Conservation (phyloP, 2,329 filamentous ascomycete genomes). For the Talaromyces sp. region DNA sequence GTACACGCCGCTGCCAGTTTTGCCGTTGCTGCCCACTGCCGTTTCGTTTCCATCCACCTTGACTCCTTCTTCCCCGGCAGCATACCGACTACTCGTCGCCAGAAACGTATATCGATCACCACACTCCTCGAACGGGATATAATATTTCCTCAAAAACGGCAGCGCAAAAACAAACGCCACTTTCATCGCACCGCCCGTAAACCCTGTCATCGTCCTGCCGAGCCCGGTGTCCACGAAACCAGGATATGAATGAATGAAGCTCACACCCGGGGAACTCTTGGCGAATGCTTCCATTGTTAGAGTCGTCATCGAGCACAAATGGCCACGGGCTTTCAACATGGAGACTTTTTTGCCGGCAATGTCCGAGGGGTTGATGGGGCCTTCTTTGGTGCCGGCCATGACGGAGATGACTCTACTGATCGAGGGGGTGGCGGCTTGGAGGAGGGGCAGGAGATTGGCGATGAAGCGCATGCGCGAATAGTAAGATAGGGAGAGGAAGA, state of each 20-base stretch:
- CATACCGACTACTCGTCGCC: slow-evolving; percentile 28
- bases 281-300: slow-evolving; percentile 25
- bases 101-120: slow-evolving; percentile 43
- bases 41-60: slow-evolving; percentile 4
- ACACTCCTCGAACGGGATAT: slow-evolving; percentile 26
- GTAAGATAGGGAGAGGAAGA: slow-evolving; percentile 44
- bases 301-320: slow-evolving; percentile 38
- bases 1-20: slow-evolving; percentile 15
- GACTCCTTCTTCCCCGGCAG: background rate
- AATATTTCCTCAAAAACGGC: background rate
- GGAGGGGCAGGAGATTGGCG: slow-evolving; percentile 32
- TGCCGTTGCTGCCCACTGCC: slow-evolving; percentile 13
- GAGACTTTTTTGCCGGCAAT: background rate
- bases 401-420: slow-evolving; percentile 36
- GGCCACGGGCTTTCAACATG: slow-evolving; percentile 12
- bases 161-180: background rate
- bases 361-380: slow-evolving; percentile 3
- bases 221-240: slow-evolving; percentile 36
- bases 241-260: slow-evolving; percentile 39
- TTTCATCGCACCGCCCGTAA: slow-evolving; percentile 18
- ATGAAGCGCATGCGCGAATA: slow-evolving; percentile 44
- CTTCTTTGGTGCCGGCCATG: slow-evolving; percentile 30
- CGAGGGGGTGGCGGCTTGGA: slow-evolving; percentile 19
- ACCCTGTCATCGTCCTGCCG: slow-evolving; percentile 15
- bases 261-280: slow-evolving; percentile 17